Conservation (phyloP, 2,329 filamentous ascomycete species). For the Botrytis galanthina region DNA sequence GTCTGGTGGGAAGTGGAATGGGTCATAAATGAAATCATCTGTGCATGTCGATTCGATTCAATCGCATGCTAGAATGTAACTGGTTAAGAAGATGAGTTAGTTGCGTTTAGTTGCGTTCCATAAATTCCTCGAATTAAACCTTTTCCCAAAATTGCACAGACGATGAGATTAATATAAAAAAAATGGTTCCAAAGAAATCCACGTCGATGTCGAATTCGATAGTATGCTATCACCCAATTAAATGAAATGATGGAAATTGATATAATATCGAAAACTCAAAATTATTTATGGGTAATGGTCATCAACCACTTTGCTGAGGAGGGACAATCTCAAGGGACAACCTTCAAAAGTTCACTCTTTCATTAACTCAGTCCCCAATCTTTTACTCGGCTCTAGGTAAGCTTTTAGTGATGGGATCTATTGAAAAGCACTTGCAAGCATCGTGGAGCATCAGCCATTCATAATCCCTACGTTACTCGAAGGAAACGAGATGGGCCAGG, state of each 20-base stretch:
- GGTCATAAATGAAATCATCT: not conserved
- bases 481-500: constrained; percentile 5
- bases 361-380: not conserved
- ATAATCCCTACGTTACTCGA: constrained; percentile 8
- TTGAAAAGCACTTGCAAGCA: constrained; percentile 12
- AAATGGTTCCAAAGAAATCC: not conserved
- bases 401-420: constrained; percentile 6
- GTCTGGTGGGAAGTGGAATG: not conserved
- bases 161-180: not conserved
- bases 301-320: not conserved
- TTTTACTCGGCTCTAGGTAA: constrained; percentile 12
- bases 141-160: not conserved
- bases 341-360: not conserved
- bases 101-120: not conserved
- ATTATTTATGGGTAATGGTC: not conserved
- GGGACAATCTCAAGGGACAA: not conserved
- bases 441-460: not conserved
- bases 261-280: constrained; percentile 3
- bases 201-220: not conserved
- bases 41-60: constrained; percentile 1
- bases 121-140: not conserved
- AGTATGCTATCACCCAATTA: not conserved
- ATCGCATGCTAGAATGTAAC: not conserved
- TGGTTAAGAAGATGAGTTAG: not conserved
- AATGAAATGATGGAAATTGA: not conserved